Percentiles rank a stretch among this genome's conserved stretches.
These are phyloP conservation scores for Exsudoporus floridanus DNA, from an alignment of 1,284 basidiomycete species.

Conservation along the genomic window DNA sequence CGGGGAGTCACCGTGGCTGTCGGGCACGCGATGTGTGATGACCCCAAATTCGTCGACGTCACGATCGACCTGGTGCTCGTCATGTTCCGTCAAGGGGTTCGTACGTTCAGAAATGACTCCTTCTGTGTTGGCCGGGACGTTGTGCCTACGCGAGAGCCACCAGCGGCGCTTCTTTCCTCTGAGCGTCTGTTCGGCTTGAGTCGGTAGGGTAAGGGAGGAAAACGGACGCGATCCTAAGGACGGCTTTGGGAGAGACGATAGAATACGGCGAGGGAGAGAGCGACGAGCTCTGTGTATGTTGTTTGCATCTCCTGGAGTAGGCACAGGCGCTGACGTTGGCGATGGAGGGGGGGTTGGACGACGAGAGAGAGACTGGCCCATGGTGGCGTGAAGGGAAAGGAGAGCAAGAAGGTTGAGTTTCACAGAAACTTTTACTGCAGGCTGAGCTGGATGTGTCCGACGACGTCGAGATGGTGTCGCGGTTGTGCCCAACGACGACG, in stretches of 20 bases:
- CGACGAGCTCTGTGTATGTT: constrained; percentile 9
- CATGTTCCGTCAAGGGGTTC: constrained; percentile 22
- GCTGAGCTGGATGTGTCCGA: background rate
- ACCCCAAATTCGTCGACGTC: constrained; percentile 34
- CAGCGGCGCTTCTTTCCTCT: constrained; percentile 39
- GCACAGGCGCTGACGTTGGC: constrained; percentile 2
- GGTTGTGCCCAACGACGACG: constrained; percentile 17
- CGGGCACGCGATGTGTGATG: constrained; percentile 34
- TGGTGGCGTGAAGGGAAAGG: constrained; percentile 13
- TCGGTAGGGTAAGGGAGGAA: constrained; percentile 23
- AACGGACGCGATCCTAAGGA: constrained; percentile 23
- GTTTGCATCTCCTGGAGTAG: constrained; percentile 9
- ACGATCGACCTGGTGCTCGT: constrained; percentile 31
- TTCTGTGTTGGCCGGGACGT: constrained; percentile 7
- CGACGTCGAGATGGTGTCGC: constrained; percentile 9
- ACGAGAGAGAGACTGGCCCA: constrained; percentile 33
- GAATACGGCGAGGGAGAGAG: constrained; percentile 27
- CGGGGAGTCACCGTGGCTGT: constrained; percentile 26
- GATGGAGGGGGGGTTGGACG: constrained; percentile 10
- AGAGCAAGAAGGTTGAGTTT: background rate
- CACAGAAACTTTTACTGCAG: background rate
- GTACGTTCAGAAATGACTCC: constrained; percentile 11
- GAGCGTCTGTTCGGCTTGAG: constrained; percentile 25
- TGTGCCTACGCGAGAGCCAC: constrained; percentile 38
- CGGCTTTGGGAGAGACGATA: constrained; percentile 29